Percentiles rank a stretch among this genome's conserved stretches.
Evolutionary conservation across 176 grass and related monocot species (phyloP).

Genomic region (Oryza meridionalis): DNA sequence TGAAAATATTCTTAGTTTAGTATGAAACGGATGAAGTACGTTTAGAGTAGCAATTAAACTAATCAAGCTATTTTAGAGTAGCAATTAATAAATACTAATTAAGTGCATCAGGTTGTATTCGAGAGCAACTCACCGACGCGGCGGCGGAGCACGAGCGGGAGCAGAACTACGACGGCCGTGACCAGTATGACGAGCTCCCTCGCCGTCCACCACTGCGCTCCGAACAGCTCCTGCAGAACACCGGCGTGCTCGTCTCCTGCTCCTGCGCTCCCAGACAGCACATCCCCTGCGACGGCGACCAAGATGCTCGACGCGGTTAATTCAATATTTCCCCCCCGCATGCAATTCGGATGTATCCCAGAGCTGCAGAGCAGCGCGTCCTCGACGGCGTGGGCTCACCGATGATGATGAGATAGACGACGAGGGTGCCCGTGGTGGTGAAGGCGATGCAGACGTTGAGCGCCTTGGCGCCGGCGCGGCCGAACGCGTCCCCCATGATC

Average conservation of each 20-base stretch:
- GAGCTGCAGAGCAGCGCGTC: neutral
- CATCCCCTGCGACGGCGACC: slow-evolving; percentile 64
- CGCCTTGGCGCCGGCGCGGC: slow-evolving; percentile 48
- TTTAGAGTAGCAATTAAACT: no score
- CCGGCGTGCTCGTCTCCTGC: slow-evolving; percentile 61
- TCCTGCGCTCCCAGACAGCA: slow-evolving; percentile 65
- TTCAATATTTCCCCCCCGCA: no score
- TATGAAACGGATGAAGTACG: no score
- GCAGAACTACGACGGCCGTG: slow-evolving; percentile 57
- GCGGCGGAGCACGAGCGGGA: slow-evolving; percentile 75
- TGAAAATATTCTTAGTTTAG: no score
- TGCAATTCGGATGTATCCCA: no score
- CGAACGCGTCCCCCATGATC: slow-evolving; percentile 75
- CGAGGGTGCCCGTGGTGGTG: slow-evolving; percentile 70
- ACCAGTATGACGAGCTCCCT: slow-evolving; percentile 63
- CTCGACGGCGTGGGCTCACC: slow-evolving; percentile 37
- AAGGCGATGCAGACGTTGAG: slow-evolving; percentile 67
- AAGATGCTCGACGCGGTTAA: neutral
- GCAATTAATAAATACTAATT: neutral
- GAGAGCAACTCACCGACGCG: slow-evolving; percentile 68
- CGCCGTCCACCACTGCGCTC: slow-evolving; percentile 71
- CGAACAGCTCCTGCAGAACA: slow-evolving; percentile 79
- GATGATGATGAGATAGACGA: slow-evolving; percentile 95
- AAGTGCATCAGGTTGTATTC: neutral
- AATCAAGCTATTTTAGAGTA: neutral